Evolutionary conservation across 2,329 filamentous ascomycete genomes (phyloP).

Genomic region (Diaporthe humulicola): DNA sequence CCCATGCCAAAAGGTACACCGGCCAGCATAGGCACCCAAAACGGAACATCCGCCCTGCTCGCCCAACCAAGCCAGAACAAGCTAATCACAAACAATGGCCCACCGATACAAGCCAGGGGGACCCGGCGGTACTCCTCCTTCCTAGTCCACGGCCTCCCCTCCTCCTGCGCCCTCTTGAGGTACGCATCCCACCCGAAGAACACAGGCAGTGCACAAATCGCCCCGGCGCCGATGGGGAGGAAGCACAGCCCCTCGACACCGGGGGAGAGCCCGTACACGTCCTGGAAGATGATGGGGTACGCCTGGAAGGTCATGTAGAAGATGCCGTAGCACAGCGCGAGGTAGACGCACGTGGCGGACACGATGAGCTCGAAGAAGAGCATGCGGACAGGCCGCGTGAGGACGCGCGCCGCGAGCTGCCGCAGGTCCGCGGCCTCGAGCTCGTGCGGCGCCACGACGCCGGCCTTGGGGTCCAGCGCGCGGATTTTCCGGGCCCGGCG

Average conservation of each 20-base stretch:
- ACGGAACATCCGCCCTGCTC: conserved; percentile 60
- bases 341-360: conserved; percentile 76
- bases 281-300: conserved; percentile 77
- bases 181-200: conserved; percentile 76
- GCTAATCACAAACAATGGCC: conserved; percentile 70
- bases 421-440: conserved; percentile 70
- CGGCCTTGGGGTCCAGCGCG: conserved; percentile 63
- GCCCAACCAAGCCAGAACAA: conserved; percentile 76
- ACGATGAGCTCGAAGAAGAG: conserved; percentile 80
- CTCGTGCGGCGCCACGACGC: conserved; percentile 72
- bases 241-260: conserved; percentile 77
- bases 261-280: conserved; percentile 72
- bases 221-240: conserved; percentile 76
- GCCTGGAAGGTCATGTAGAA: conserved; percentile 83
- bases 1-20: conserved; percentile 73
- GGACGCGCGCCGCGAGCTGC: conserved; percentile 76
- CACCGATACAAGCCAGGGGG: conserved; percentile 78
- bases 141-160: conserved; percentile 67
- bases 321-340: conserved; percentile 77
- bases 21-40: conserved; percentile 69
- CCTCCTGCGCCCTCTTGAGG: conserved; percentile 64
- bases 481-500: conserved; percentile 69
- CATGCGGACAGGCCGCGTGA: conserved; percentile 81
- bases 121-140: conserved; percentile 78
- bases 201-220: conserved; percentile 68